These are phyloP conservation scores for Coelastrella sp. DNA, from an alignment of 139 green algal genomes.

Conservation along the genomic window DNA sequence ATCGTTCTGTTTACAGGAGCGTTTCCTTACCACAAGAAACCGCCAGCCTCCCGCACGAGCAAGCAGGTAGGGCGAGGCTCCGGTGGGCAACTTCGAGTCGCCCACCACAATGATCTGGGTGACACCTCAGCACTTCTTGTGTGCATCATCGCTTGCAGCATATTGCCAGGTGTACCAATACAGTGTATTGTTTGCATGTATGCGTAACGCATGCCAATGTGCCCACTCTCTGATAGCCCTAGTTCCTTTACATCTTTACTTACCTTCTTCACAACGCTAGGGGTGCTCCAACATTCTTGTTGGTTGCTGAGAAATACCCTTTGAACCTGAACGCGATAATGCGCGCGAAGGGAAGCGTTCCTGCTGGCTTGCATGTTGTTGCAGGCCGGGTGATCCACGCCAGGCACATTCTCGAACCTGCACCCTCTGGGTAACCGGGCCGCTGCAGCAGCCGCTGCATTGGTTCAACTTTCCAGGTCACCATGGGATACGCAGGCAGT, in stretches of 20 bases:
- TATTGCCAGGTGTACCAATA: not conserved
- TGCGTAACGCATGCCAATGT: not conserved
- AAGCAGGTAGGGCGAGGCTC: no score
- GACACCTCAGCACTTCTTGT: not conserved
- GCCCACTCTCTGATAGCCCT: not conserved
- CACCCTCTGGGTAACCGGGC: no score
- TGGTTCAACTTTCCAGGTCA: no score
- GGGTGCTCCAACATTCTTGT: slow-evolving; percentile 35
- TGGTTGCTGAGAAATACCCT: slow-evolving; percentile 52
- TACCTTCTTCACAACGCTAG: slow-evolving; percentile 36
- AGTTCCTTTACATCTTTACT: not conserved
- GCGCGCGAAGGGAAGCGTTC: slow-evolving; percentile 47
- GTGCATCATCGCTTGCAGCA: not conserved
- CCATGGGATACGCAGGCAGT: no score
- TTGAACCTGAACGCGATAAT: slow-evolving; percentile 54
- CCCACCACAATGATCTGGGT: not conserved
- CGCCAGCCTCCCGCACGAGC: no score
- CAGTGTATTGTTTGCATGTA: not conserved
- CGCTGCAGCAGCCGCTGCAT: no score
- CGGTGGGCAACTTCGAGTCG: no score
- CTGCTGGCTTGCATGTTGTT: slow-evolving; percentile 5
- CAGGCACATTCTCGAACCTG: no score
- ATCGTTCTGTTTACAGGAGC: no score
- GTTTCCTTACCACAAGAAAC: no score
- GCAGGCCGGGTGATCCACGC: not conserved